Evolutionary conservation across 768 basidiomycete species (phyloP), one percentile per base, ranked within the genome.

Genomic region (Panus rudis): DNA sequence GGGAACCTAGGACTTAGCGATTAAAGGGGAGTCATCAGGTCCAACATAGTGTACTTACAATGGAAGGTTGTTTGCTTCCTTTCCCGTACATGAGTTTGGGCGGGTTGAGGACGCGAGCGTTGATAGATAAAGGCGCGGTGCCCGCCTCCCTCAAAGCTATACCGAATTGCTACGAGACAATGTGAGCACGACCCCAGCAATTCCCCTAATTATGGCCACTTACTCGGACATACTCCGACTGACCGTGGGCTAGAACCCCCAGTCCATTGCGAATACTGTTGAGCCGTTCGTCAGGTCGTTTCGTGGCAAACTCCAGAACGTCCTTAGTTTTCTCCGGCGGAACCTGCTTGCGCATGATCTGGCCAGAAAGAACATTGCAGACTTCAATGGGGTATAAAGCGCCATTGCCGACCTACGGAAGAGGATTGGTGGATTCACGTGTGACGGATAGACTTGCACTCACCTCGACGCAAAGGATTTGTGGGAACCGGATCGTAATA

Each of bases 331-430:
- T 79, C 33, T 85, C 81, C 0, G 77, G 66, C 0, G 84, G 83
- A 0, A 90, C 66, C 38, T 84, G 78, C 50, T 81, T 84, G 31
- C 77, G 70, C 70, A 84, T 78, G 28, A 86, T 75, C 52, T 89
- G 86, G 0, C 84, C 85, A 0, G 68, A 56, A 0, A 72, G 67
- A 3, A 89, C 79, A 0, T 55, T 60, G 53, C 85, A 88, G 2
- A 78, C 58, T 50, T 89, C 86, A 0, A 89, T 58, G 0, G 86
- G 86, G 3, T 84, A 66, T 24, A 79, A 53, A 0, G 85, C 84
- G 1, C 75, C 75, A 20, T 64, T 58, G 4, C 78, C 76, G 11
- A 84, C 70, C 84, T 87, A 35, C 26, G 44, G 31, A 33, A 20
- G 20, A 41, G 13, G 31, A 21, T n/a, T 35, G 7, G 10, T 30